phyloP scores from a whole-genome alignment of 352 stramenopile species.

The Globisporangium nodosum region DNA sequence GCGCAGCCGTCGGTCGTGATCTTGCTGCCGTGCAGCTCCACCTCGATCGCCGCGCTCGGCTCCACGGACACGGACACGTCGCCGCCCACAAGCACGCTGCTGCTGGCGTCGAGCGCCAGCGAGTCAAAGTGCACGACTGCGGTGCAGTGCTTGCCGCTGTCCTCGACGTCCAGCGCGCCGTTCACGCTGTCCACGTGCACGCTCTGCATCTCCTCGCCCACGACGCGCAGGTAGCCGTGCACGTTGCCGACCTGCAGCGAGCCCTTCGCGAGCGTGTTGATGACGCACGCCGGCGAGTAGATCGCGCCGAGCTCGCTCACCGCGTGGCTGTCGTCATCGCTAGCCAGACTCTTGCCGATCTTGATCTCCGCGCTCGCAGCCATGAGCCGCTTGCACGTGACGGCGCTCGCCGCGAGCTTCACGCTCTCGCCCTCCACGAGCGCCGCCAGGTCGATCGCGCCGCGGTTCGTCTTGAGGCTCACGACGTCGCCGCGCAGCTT shows the following conservation, averaged over 20 bases:
- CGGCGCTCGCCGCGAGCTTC: slow-evolving; percentile 27
- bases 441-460: slow-evolving; percentile 30
- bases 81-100: slow-evolving; percentile 62
- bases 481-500: slow-evolving; percentile 61
- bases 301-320: slow-evolving; percentile 52
- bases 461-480: slow-evolving; percentile 60
- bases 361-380: slow-evolving; percentile 44
- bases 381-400: slow-evolving; percentile 69
- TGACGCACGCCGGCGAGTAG: slow-evolving; percentile 47
- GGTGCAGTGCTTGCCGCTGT: slow-evolving; percentile 49
- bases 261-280: slow-evolving; percentile 32
- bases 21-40: slow-evolving; percentile 61
- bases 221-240: slow-evolving; percentile 63
- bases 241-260: slow-evolving; percentile 53
- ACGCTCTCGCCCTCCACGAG: slow-evolving; percentile 62
- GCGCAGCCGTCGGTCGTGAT: slow-evolving; percentile 36
- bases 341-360: slow-evolving; percentile 27
- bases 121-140: slow-evolving; percentile 71
- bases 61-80: slow-evolving; percentile 60
- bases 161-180: slow-evolving; percentile 59
- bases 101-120: slow-evolving; percentile 36
- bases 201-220: slow-evolving; percentile 34
- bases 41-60: slow-evolving; percentile 40
- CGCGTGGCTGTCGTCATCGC: neutral
- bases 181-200: slow-evolving; percentile 64